phyloP scores from a whole-genome alignment of 2,329 filamentous ascomycete genomes.

The Botrytis sinoallii region DNA sequence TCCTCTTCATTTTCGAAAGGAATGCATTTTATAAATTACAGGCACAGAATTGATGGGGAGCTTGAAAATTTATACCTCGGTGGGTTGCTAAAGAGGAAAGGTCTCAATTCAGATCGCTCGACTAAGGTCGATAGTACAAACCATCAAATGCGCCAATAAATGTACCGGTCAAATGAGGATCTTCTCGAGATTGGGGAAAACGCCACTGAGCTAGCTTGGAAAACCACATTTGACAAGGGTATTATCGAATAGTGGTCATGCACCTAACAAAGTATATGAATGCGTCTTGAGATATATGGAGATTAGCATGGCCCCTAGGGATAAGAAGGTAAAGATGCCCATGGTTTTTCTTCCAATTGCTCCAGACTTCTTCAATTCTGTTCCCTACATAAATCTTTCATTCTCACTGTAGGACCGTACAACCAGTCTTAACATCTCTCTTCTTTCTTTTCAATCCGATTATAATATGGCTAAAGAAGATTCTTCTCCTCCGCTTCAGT shows the following conservation, averaged over 20 bases:
- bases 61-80: neutral
- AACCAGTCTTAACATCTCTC: neutral
- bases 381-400: neutral
- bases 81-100: neutral
- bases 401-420: neutral
- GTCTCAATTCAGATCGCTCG: neutral
- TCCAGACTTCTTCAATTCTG: neutral
- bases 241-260: neutral
- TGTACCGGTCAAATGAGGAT: conserved; percentile 7
- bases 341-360: neutral
- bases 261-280: neutral
- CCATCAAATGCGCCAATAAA: neutral
- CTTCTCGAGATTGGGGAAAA: neutral
- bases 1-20: neutral
- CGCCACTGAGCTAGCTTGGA: neutral
- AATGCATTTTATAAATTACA: neutral
- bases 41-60: neutral
- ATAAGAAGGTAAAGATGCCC: conserved; percentile 3
- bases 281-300: neutral
- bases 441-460: neutral
- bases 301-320: neutral
- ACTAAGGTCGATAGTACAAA: neutral
- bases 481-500: neutral
- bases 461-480: neutral
- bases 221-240: neutral